These are phyloP conservation scores for Colletotrichum plurivorum DNA, from an alignment of 2,329 filamentous ascomycete species.

Conservation along the genomic window DNA sequence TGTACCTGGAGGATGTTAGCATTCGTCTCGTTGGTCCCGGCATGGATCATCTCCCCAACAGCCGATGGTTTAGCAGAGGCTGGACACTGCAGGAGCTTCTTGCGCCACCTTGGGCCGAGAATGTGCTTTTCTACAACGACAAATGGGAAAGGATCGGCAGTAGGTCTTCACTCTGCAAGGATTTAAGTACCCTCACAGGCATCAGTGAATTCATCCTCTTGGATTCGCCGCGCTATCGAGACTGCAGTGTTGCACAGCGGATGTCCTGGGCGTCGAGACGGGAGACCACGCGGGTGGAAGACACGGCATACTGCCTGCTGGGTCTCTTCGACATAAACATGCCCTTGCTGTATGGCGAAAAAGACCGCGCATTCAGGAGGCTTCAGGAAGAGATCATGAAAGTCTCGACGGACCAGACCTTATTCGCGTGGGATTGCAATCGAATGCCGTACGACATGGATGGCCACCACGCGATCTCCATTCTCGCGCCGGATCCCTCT, in stretches of 20 bases:
- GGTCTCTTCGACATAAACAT: constrained; percentile 47
- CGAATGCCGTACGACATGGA: not conserved
- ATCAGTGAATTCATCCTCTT: constrained; percentile 39
- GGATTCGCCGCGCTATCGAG: too few species aligned
- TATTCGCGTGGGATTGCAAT: constrained; percentile 6
- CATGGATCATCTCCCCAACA: constrained; percentile 15
- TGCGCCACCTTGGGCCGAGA: constrained; percentile 35
- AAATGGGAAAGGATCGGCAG: constrained; percentile 38
- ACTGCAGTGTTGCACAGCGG: constrained; percentile 42
- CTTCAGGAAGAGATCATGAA: constrained; percentile 24
- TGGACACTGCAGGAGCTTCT: constrained; percentile 46
- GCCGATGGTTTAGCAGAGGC: constrained; percentile 43
- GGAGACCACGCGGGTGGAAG: constrained; percentile 41
- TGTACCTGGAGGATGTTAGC: constrained; percentile 26
- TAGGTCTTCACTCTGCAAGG: constrained; percentile 3
- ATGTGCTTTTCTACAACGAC: constrained; percentile 42
- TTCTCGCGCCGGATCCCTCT: not conserved
- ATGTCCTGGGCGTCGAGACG: constrained; percentile 47
- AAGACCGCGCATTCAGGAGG: constrained; percentile 42
- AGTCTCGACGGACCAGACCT: constrained; percentile 12
- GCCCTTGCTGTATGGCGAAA: constrained; percentile 45
- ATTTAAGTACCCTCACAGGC: constrained; percentile 46
- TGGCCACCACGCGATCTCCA: not conserved
- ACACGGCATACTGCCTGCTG: constrained; percentile 45
- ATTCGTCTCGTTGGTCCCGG: not conserved